Base-by-base conservation (phyloP, 2,329 filamentous ascomycete species). In the Diaporthe sp. region DNA sequence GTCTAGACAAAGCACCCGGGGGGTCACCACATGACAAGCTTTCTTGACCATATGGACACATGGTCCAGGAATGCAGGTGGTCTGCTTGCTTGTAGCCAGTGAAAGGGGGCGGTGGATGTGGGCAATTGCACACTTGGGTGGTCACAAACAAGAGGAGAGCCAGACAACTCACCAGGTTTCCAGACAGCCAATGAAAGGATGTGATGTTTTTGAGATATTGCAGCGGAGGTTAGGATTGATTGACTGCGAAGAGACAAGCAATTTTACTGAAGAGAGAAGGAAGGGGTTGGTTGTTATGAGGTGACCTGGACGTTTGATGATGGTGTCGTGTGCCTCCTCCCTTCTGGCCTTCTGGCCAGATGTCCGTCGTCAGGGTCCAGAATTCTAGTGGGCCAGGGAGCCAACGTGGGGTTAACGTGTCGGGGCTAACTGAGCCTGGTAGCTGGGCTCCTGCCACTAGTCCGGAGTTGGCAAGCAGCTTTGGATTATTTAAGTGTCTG, bases 301-400 rank as follows among this genome's bases (percentile, higher is more conserved):
- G 74, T 8, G 62, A 72, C 65, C 59, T 44, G 46, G 61, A 65
- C 6, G 49, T 39, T 72, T 69, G 70, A 70, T 68, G 44, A 72
- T 61, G 55, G 71, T 76, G 71, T 76, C 71, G 71, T 76, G 71
- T 75, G 74, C 70, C 37, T 70, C 31, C 53, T 65, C 42, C 42
- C 61, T 65, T 65, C 42, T 65, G 42, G 25, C 28, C 71, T 76
- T 76, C 74, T 76, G 74, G 74, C 74, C 74, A 76, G 71, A 76
- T 76, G 55, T 74, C 39, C 71, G 37, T 42, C 31, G n/a, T 67
- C 68, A 70, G 70, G 61, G 61, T 73, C 70, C 75, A 73, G 61
- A 72, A 72, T 55, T 53, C 25, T 57, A 22, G 74, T 76, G 74
- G 74, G 49, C 42, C 71, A 44, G 37, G 46, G 42, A 76, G 71